Evolutionary conservation across 2,329 filamentous ascomycete genomes (phyloP), one percentile per base, ranked within the genome.

Genomic region (Colletotrichum scovillei): DNA sequence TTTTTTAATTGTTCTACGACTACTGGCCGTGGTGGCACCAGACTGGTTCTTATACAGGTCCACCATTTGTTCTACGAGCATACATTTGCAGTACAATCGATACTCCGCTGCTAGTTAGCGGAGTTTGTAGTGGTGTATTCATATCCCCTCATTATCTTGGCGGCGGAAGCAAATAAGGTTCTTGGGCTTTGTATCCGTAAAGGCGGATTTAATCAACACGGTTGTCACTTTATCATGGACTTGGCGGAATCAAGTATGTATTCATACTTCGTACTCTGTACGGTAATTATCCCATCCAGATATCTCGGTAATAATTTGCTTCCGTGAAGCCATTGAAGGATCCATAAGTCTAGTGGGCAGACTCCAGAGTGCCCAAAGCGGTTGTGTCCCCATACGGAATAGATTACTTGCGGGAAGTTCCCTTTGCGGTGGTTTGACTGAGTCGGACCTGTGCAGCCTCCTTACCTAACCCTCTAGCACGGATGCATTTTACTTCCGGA

Each of bases 401-500:
- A 42, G 28, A 35, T 70, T 60, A 14, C 32, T 38, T 22, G 46
- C 60, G 71, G 71, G 26, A 71, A 65, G 62, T 71, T 64, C 71
- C 71, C 55, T 65, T 32, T 57, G 19, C 8, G 24, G 28, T 11
- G 16, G 6, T 7, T 38, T 1, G 26, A 22, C 30, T 30, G 24
- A 26, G 49, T 42, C 38, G 38, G 38, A 19, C 14, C 14, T 42
- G 38, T 4, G 16, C 24, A 9, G 28, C 63, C 46, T 11, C 30
- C 71, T 72, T 72, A 71, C 62, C 67, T 65, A 71, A 71, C 55
- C 46, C 56, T 22, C 11, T 22, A 28, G 26, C 30, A 49, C 73
- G 73, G 73, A 66, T 62, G 22, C 56, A 74, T 55, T 42, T 53
- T 73, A 28, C 60, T 26, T 63, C 73, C 73, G 73, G 22, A 26